phyloP scores from a whole-genome alignment of 176 grass and related monocot species.

The Carex kokanica region DNA sequence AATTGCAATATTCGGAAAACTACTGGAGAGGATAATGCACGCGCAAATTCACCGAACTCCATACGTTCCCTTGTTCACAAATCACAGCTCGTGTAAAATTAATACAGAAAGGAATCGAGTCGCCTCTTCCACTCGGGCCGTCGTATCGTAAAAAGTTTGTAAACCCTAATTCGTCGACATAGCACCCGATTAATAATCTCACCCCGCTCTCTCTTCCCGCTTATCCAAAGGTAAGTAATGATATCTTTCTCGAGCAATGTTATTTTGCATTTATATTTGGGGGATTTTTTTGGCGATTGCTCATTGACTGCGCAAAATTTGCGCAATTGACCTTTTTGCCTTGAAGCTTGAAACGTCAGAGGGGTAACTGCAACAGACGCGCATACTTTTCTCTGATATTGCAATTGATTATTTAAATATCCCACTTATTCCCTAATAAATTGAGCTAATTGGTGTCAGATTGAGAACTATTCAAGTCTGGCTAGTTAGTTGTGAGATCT shows the following conservation, averaged over 20 bases:
- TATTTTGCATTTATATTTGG: background rate
- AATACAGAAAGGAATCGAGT: background rate
- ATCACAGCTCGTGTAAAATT: background rate
- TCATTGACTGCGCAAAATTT: background rate
- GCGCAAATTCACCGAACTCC: background rate
- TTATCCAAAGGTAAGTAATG: background rate
- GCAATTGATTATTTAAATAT: background rate
- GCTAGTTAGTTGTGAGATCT: background rate
- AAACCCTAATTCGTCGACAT: conserved; percentile 22
- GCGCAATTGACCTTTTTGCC: background rate
- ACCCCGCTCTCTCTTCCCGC: background rate
- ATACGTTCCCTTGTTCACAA: background rate
- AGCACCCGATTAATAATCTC: background rate
- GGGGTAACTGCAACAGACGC: background rate
- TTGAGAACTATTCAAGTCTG: background rate
- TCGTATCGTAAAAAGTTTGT: conserved; percentile 19
- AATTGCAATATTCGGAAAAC: background rate
- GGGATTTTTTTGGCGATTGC: background rate
- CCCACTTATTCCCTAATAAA: background rate
- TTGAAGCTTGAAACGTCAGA: background rate
- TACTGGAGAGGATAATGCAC: background rate
- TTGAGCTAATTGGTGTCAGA: background rate
- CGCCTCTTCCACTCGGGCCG: background rate
- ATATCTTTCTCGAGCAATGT: background rate
- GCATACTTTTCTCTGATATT: background rate